A percentile compares a stretch with the other conserved stretches of the same genome.
These are phyloP conservation scores for Pseudopyrenochaeta lycopersici DNA, from an alignment of 2,329 filamentous ascomycete species.

Conservation along the genomic window DNA sequence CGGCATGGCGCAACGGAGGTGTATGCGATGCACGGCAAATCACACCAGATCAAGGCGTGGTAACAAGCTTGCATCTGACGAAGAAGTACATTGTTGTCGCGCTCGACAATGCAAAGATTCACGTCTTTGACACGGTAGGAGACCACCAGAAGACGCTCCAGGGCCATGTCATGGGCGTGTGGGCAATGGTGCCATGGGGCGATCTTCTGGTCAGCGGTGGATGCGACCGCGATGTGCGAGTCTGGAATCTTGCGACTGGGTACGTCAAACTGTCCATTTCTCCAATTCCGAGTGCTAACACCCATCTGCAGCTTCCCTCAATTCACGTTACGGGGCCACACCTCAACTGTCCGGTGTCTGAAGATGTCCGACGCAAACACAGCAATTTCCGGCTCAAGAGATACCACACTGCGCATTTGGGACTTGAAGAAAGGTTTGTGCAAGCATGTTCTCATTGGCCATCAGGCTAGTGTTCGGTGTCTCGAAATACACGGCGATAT, in stretches of 20 bases:
- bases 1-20: constrained; percentile 95
- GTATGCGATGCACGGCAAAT: constrained; percentile 84
- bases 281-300: constrained; percentile 12
- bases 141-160: constrained; percentile 87
- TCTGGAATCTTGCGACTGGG: constrained; percentile 96
- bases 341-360: constrained; percentile 92
- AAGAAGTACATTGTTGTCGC: constrained; percentile 97
- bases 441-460: constrained; percentile 89
- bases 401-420: constrained; percentile 95
- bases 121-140: constrained; percentile 94
- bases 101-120: constrained; percentile 97
- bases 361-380: constrained; percentile 97
- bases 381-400: constrained; percentile 93
- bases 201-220: constrained; percentile 95
- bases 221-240: constrained; percentile 93
- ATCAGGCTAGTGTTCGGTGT: constrained; percentile 94
- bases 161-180: constrained; percentile 98
- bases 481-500: constrained; percentile 96
- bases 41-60: constrained; percentile 94
- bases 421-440: constrained; percentile 89
- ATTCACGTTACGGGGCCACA: constrained; percentile 85
- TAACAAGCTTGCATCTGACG: constrained; percentile 93
- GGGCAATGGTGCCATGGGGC: constrained; percentile 99
- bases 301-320: constrained; percentile 32
- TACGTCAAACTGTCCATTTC: constrained; percentile 55